phyloP scores from a whole-genome alignment of 257 asterid genomes.

The Plectranthus barbatus region DNA sequence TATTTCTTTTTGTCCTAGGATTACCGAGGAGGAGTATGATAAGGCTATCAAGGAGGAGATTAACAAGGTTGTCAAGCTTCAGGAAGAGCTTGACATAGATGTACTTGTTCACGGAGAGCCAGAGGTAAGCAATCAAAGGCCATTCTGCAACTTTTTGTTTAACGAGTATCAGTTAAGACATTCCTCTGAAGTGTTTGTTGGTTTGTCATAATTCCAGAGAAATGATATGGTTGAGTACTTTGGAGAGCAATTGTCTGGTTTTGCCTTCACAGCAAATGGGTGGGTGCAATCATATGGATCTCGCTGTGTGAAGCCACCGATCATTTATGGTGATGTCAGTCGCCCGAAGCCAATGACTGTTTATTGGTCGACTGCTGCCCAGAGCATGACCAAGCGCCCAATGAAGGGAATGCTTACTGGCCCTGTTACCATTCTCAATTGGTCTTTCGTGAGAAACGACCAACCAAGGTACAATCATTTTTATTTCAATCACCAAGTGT shows the following conservation, averaged over 20 bases:
- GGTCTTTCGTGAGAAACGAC: background rate
- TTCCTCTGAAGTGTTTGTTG: too few species aligned
- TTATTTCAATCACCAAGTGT: too few species aligned
- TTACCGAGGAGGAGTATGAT: background rate
- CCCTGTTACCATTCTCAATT: background rate
- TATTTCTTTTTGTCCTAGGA: background rate
- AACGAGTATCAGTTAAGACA: too few species aligned
- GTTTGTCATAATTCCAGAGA: background rate
- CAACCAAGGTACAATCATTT: background rate
- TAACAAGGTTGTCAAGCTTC: background rate
- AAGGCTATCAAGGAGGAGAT: background rate
- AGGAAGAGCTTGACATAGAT: background rate
- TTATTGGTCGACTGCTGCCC: background rate
- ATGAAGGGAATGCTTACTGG: background rate
- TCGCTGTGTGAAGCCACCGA: background rate
- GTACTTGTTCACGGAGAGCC: background rate
- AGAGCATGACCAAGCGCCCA: background rate
- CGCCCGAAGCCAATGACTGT: background rate
- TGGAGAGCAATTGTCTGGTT: background rate
- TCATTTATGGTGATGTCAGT: background rate
- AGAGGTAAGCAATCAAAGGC: background rate
- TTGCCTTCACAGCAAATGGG: background rate
- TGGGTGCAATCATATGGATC: background rate
- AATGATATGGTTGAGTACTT: background rate
- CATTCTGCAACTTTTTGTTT: too few species aligned